Conservation (phyloP, 2,329 filamentous ascomycete genomes). For the Rhexocercosporidium sp. region DNA sequence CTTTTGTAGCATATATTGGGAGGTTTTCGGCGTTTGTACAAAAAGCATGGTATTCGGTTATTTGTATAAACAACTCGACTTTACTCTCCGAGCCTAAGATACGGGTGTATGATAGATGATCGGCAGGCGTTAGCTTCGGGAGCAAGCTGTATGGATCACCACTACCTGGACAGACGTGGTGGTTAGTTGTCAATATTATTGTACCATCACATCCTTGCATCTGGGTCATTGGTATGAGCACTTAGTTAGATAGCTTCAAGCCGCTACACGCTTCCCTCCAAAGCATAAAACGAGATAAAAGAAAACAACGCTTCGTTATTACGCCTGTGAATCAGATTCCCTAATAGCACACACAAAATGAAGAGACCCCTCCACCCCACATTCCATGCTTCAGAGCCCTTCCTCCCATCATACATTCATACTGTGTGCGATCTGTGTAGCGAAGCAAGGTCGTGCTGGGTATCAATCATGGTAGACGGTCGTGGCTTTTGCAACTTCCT, state of each 20-base stretch:
- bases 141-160: conserved; percentile 7
- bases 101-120: conserved; percentile 12
- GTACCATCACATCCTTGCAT: conserved; percentile 10
- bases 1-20: conserved; percentile 26
- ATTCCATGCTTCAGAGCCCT: conserved; percentile 4
- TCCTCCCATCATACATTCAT: conserved; percentile 28
- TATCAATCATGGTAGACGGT: conserved; percentile 35
- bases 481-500: conserved; percentile 52
- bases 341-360: conserved; percentile 24
- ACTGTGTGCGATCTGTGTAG: conserved; percentile 35
- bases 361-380: conserved; percentile 16
- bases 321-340: conserved; percentile 22
- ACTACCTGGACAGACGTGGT: conserved; percentile 14
- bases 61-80: conserved; percentile 17
- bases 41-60: conserved; percentile 16
- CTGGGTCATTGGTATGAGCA: conserved; percentile 2
- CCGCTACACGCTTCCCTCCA: conserved; percentile 24
- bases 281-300: conserved; percentile 7
- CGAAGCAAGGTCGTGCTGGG: conserved; percentile 32
- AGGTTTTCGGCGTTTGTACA: conserved; percentile 30
- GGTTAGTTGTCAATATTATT: conserved; percentile 13
- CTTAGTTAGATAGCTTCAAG: conserved; percentile 12
- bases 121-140: conserved; percentile 15
- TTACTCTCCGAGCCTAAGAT: conserved; percentile 17
- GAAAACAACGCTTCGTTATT: conserved; percentile 28